Percentiles rank a stretch among this genome's conserved stretches.
Conservation (phyloP, 2,329 filamentous ascomycete genomes). For the Hymenotorrendiella dingleyae region DNA sequence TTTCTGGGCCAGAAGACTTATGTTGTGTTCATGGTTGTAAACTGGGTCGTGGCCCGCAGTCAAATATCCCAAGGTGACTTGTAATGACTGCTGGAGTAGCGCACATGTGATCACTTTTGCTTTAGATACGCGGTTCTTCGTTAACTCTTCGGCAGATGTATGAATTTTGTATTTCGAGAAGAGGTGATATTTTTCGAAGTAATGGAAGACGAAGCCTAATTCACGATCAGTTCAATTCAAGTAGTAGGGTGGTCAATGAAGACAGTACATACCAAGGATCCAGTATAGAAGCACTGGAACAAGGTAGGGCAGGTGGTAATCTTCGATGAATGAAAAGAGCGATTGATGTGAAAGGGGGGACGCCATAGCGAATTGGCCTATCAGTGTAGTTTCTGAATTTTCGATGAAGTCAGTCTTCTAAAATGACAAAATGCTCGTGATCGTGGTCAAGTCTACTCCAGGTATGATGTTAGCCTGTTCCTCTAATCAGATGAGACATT, state of each 20-base stretch:
- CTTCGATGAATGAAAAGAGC: not conserved
- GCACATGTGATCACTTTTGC: not conserved
- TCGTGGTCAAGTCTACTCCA: no score
- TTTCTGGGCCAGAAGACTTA: no score
- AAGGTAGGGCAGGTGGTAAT: not conserved
- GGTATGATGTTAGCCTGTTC: no score
- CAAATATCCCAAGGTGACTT: not conserved
- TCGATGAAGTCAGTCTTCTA: no score
- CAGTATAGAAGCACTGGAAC: not conserved
- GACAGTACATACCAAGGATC: not conserved
- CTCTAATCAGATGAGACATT: no score
- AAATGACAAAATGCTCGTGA: no score
- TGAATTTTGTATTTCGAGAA: not conserved
- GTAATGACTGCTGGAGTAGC: not conserved
- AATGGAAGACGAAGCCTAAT: not conserved
- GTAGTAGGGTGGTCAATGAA: not conserved
- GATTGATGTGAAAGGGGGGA: not conserved
- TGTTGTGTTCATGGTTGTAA: no score
- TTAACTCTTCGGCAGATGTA: not conserved
- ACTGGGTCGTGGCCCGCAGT: no score
- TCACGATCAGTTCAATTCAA: not conserved
- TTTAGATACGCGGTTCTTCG: not conserved
- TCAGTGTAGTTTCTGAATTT: no score
- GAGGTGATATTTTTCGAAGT: not conserved
- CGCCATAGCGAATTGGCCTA: not conserved